phyloP scores from a whole-genome alignment of 2,329 filamentous ascomycete species.

The Rosellinia necatrix region DNA sequence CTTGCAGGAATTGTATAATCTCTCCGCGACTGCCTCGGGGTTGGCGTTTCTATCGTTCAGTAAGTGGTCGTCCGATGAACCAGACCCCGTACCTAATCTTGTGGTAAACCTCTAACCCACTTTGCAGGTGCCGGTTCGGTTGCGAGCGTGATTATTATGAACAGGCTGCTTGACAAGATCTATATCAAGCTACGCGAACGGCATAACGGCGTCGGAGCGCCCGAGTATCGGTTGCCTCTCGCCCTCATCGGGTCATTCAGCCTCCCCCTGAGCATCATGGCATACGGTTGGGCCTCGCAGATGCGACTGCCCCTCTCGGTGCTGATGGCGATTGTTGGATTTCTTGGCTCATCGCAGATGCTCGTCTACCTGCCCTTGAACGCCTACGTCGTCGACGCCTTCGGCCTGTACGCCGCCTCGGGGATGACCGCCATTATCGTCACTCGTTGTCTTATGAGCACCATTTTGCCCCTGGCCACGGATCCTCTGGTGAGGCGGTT shows the following conservation, averaged over 20 bases:
- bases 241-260: constrained; percentile 51
- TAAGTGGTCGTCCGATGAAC: constrained; percentile 35
- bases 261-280: constrained; percentile 50
- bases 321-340: constrained; percentile 49
- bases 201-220: constrained; percentile 48
- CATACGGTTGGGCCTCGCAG: constrained; percentile 59
- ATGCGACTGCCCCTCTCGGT: constrained; percentile 47
- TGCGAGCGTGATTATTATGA: constrained; percentile 54
- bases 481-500: constrained; percentile 52
- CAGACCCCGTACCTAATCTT: background rate
- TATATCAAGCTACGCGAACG: constrained; percentile 53
- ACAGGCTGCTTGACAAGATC: constrained; percentile 56
- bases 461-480: constrained; percentile 58
- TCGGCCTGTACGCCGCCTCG: constrained; percentile 59
- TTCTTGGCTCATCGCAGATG: constrained; percentile 52
- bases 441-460: constrained; percentile 58
- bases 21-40: constrained; percentile 57
- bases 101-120: constrained; percentile 19
- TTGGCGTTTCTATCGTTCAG: constrained; percentile 60
- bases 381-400: constrained; percentile 62
- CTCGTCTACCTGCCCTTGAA: constrained; percentile 55
- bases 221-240: constrained; percentile 61
- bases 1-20: constrained; percentile 51
- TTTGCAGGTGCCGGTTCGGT: constrained; percentile 53
- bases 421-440: constrained; percentile 63